phyloP scores from a whole-genome alignment of 2,329 filamentous ascomycete species.

The Alternaria arbusti region DNA sequence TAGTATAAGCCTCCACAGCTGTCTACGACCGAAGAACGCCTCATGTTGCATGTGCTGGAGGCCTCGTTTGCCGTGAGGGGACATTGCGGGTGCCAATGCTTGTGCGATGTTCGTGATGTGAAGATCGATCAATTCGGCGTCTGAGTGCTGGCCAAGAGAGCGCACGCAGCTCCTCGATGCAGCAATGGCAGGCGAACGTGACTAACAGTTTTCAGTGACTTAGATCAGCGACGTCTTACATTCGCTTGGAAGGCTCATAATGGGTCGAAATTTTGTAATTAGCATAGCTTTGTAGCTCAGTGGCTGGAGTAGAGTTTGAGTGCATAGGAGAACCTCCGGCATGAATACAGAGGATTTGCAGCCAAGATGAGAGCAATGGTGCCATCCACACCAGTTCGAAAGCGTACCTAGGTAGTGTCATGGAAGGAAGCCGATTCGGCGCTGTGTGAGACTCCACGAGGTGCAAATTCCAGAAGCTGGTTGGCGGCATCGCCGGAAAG shows the following conservation, averaged over 20 bases:
- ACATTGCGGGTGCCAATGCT: constrained; percentile 34
- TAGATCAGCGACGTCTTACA: background rate
- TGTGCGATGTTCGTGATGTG: constrained; percentile 39
- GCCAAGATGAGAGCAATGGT: background rate
- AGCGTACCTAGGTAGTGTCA: background rate
- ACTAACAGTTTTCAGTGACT: background rate
- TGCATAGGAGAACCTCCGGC: background rate
- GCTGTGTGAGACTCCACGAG: background rate
- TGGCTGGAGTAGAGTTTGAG: background rate
- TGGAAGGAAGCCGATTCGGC: background rate
- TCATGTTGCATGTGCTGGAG: constrained; percentile 13
- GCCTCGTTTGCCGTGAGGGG: constrained; percentile 28
- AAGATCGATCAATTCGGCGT: constrained; percentile 28
- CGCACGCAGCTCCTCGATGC: constrained; percentile 35
- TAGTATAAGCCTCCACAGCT: constrained; percentile 33
- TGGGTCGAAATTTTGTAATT: background rate
- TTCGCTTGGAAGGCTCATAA: background rate
- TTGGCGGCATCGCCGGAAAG: background rate
- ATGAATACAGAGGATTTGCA: background rate
- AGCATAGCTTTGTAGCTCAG: background rate
- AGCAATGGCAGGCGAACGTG: constrained; percentile 32
- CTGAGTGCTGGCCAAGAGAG: constrained; percentile 28
- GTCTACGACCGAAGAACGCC: background rate
- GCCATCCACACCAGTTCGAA: too few species aligned
- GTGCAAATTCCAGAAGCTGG: background rate